A percentile compares a stretch with the other conserved stretches of the same genome.
Conservation (phyloP, 2,329 filamentous ascomycete genomes). For the Botrytis porri region DNA sequence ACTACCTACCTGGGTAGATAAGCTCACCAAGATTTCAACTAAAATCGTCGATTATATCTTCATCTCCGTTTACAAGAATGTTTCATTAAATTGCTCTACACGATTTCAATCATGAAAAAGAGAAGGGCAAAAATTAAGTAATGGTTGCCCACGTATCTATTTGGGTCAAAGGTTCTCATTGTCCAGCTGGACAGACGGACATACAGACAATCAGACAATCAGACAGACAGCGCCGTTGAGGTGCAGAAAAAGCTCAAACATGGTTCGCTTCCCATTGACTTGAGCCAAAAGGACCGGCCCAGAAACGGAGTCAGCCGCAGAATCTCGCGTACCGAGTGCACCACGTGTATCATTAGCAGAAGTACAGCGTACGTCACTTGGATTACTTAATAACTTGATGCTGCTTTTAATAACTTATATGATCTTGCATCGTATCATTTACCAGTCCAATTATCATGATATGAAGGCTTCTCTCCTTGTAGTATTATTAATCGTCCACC, state of each 20-base stretch:
- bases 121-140: not conserved
- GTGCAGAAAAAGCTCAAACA: not conserved
- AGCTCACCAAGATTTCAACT: not conserved
- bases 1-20: not conserved
- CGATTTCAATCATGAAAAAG: not conserved
- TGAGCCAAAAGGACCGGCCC: not conserved
- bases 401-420: not conserved
- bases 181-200: not conserved
- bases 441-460: not conserved
- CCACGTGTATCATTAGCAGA: not conserved
- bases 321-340: not conserved
- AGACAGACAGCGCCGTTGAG: not conserved
- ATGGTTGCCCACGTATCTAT: not conserved
- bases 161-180: not conserved
- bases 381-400: not conserved
- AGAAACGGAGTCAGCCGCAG: constrained; percentile 3
- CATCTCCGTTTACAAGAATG: no score
- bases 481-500: not conserved
- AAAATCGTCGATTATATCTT: not conserved
- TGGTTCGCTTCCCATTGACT: not conserved
- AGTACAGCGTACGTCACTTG: not conserved
- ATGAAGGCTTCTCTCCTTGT: not conserved
- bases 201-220: not conserved
- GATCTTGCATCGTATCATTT: not conserved
- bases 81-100: not conserved